Evolutionary conservation across 495 filamentous ascomycete species (phyloP).

Genomic region (Bryoglossum gracile): DNA sequence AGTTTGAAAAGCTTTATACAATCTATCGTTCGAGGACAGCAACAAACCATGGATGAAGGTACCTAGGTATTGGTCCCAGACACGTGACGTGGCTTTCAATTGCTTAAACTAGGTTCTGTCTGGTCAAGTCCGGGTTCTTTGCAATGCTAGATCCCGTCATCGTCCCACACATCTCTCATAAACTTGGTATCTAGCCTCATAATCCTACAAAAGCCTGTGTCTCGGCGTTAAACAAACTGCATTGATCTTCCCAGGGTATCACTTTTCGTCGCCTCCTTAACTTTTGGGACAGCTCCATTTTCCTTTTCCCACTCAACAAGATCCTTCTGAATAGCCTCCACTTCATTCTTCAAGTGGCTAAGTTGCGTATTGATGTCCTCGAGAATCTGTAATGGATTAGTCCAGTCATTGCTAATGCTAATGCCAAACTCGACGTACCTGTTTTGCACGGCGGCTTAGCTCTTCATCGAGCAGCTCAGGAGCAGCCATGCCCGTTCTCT

Average conservation of each 20-base stretch:
- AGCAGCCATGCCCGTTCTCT: conserved; percentile 48
- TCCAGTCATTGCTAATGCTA: conserved; percentile 7
- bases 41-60: too few species aligned
- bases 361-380: conserved; percentile 87
- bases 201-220: too few species aligned
- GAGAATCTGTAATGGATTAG: conserved; percentile 58
- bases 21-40: too few species aligned
- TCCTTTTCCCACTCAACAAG: conserved; percentile 69
- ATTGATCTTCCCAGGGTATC: conserved; percentile 15
- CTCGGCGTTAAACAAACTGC: too few species aligned
- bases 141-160: too few species aligned
- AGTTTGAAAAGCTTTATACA: too few species aligned
- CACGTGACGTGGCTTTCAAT: too few species aligned
- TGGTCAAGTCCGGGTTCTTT: too few species aligned
- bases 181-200: too few species aligned
- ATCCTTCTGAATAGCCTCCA: conserved; percentile 70
- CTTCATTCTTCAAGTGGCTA: conserved; percentile 71
- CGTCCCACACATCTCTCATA: too few species aligned
- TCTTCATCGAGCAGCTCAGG: conserved; percentile 64
- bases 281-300: conserved; percentile 22
- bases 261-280: not conserved
- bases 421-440: conserved; percentile 48
- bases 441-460: conserved; percentile 70
- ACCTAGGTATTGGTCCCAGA: too few species aligned
- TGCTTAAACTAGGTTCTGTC: too few species aligned